Base-by-base conservation (phyloP, 2,329 filamentous ascomycete species). In the Penicillium sp. region DNA sequence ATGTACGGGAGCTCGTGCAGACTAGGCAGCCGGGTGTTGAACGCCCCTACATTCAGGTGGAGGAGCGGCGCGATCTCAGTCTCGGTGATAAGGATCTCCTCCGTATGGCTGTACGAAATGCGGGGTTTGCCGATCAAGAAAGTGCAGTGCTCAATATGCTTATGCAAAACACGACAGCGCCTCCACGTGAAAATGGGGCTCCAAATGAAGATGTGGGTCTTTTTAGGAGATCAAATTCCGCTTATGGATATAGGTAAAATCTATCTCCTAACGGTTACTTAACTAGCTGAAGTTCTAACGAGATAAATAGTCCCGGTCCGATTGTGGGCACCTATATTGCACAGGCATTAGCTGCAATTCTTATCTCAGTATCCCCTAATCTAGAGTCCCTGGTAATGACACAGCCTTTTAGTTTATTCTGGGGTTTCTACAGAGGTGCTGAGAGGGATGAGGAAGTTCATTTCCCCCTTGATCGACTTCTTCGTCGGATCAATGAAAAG, bases 351-450 rank as follows among this genome's bases (percentile, higher is more conserved):
- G 39, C 62, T 0, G 52, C 59, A 0, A 52, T 67, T 13, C 44
- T 67, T 19, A 51, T 65, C 16, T 59, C 59, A 6, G 55, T 62
- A 13, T 66, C 60, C 5, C 63, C 64, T 1, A 54, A 56, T 23
- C 16, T 66, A 13, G 48, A 54, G 24, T 53, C 60, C 2, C 48
- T 67, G 28, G 34, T 43, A 2, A 50, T 58, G 46, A 54, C 52
- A 46, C 26, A 37, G 14, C 52, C 51, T 5, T 47, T 37, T 37
- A 9, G 14, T 19, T 7, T 23, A 50, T 43, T 21, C 24, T 16
- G 9, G 5, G 11, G 28, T 24, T 18, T 43, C n/a, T n/a, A n/a
- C 6, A 5, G 24, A 28, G 10, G 5, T 13, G 11, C 14, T 8
- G 8, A 18, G 18, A 9, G 18, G 11, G 36, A 13, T 18, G 5